These are phyloP conservation scores for Pisolithus albus DNA, from an alignment of 768 basidiomycete species.

Conservation along the genomic window DNA sequence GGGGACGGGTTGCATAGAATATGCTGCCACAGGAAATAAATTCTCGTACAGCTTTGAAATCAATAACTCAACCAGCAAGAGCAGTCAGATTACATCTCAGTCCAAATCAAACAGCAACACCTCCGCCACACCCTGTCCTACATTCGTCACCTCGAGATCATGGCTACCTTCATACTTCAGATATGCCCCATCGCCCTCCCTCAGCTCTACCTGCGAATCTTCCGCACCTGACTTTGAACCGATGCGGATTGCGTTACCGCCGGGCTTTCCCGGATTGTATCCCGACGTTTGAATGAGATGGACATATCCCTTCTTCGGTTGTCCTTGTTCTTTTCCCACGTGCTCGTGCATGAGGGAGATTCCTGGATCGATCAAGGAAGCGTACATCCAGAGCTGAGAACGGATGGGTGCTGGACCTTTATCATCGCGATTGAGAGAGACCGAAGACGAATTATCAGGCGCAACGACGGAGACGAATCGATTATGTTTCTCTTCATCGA, in stretches of 20 bases:
- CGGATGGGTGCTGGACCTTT: constrained; percentile 79
- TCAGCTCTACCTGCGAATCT: constrained; percentile 43
- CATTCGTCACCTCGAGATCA: constrained; percentile 48
- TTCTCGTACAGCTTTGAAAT: no score
- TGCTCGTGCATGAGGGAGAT: constrained; percentile 49
- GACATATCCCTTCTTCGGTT: constrained; percentile 60
- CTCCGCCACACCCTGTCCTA: constrained; percentile 62
- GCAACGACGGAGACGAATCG: constrained; percentile 72
- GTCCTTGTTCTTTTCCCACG: constrained; percentile 22
- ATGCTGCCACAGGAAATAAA: no score
- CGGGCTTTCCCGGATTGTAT: constrained; percentile 54
- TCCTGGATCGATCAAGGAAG: constrained; percentile 60
- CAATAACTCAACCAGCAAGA: no score
- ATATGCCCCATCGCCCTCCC: constrained; percentile 88
- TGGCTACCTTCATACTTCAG: constrained; percentile 37
- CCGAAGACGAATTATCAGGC: constrained; percentile 53
- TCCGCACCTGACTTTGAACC: constrained; percentile 31
- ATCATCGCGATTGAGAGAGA: constrained; percentile 55
- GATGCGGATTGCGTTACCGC: constrained; percentile 55
- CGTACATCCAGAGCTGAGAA: constrained; percentile 61
- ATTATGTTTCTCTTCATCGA: constrained; percentile 75
- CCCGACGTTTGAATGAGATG: constrained; percentile 85
- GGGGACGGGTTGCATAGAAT: no score
- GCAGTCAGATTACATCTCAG: constrained; percentile 12
- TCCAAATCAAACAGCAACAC: constrained; percentile 77